Evolutionary conservation across 2,329 filamentous ascomycete species (phyloP), one percentile per base, ranked within the genome.

Genomic region (Ophiostoma ulmi): DNA sequence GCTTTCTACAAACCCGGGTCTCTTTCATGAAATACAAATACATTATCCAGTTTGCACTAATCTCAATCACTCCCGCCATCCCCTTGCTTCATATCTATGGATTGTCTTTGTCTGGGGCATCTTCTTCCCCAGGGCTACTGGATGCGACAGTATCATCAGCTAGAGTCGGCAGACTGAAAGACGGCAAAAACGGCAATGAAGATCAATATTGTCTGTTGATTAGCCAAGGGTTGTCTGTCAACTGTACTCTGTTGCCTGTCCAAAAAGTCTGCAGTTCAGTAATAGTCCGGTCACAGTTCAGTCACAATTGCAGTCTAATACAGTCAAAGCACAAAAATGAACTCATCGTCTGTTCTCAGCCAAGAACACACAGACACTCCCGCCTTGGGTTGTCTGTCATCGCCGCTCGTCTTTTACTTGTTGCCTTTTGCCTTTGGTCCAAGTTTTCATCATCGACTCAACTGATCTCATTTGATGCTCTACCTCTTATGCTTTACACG

Each of bases 61-160:
- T 48, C 17, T 48, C 44, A 48, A 48, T 48, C 44, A 48, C 44
- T 48, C 44, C 44, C 44, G 44, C n/a, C 44, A 48, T 48, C 44
- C 61, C 61, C 61, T 35, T 64, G 61, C 61, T 64, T 64, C 61
- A 64, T 64, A 64, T 64, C 31, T 17, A 64, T 64, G 61, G 61
- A 64, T 64, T 31, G 55, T 61, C 55, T 61, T 64, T 13, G 31
- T 38, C 61, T 35, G 26, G 22, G 58, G 58, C 55, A 64, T 35
- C 61, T 35, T 64, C 61, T 64, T 64, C 61, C 61, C 61, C 17
- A 64, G 61, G 61, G 61, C 61, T 64, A 17, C 61, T 64, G 61
- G 36, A 64, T 64, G 31, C 31, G 31, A 64, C 61, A 64, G 61
- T 64, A 36, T 64, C 61, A 64, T 64, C 61, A 64, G 61, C 61